These are phyloP conservation scores for Cucurbita ficifolia DNA, from an alignment of 306 rosid genomes.

Conservation along the genomic window DNA sequence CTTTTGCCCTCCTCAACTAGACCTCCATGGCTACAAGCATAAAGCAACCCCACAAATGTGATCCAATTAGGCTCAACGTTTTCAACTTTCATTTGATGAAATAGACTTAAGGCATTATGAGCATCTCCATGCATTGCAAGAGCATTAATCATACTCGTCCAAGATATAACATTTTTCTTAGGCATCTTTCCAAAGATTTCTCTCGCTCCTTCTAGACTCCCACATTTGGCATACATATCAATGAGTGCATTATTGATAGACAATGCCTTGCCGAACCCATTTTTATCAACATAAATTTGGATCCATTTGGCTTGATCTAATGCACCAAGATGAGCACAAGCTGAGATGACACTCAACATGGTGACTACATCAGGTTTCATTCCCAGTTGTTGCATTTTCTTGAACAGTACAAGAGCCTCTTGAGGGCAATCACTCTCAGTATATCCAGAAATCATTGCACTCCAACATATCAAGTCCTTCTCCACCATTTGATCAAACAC, in stretches of 20 bases:
- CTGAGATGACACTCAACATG: slow-evolving; percentile 62
- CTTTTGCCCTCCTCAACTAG: slow-evolving; percentile 47
- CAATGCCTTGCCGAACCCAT: slow-evolving; percentile 38
- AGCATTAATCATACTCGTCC: slow-evolving; percentile 70
- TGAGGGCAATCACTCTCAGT: slow-evolving; percentile 63
- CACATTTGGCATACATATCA: slow-evolving; percentile 71
- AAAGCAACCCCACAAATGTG: slow-evolving; percentile 77
- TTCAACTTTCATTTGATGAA: slow-evolving; percentile 43
- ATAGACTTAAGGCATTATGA: slow-evolving; percentile 32
- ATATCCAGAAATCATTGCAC: slow-evolving; percentile 69
- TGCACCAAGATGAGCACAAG: slow-evolving; percentile 58
- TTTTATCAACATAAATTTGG: slow-evolving; percentile 34
- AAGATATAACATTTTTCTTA: slow-evolving; percentile 54
- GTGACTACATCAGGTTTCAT: slow-evolving; percentile 53
- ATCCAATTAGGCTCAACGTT: slow-evolving; percentile 51
- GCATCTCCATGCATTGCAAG: slow-evolving; percentile 76
- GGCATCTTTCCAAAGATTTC: slow-evolving; percentile 50
- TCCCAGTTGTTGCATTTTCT: slow-evolving; percentile 33
- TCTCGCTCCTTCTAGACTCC: slow-evolving; percentile 49
- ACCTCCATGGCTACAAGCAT: slow-evolving; percentile 87
- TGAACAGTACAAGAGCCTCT: slow-evolving; percentile 53
- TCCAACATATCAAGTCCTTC: slow-evolving; percentile 73
- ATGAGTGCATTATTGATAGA: slow-evolving; percentile 53
- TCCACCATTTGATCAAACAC: slow-evolving; percentile 48
- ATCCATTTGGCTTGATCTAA: slow-evolving; percentile 46